Percentiles rank a stretch among this genome's conserved stretches.
phyloP scores from a whole-genome alignment of 768 basidiomycete genomes.

The Auricularia cornea region DNA sequence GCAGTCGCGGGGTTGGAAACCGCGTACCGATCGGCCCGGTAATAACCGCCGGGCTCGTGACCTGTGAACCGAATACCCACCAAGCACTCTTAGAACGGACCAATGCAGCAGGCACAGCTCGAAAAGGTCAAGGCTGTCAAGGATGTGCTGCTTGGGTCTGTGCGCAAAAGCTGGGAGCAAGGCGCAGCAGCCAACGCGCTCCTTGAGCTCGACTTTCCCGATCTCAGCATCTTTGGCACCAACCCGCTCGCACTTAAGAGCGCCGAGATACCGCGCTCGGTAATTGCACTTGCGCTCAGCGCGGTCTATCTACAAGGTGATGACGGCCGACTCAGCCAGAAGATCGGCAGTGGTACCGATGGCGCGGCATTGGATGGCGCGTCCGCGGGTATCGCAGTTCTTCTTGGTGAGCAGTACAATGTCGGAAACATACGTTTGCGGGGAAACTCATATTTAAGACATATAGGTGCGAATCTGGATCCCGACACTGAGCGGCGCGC shows the following conservation, averaged over 20 bases:
- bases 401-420: not conserved
- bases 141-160: not conserved
- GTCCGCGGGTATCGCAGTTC: not conserved
- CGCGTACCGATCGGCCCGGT: too few relatives aligned
- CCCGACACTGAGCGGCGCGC: not conserved
- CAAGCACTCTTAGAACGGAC: too few relatives aligned
- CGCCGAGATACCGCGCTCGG: not conserved
- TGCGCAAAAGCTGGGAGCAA: slow-evolving; percentile 4
- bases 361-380: slow-evolving; percentile 6
- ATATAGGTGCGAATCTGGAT: not conserved
- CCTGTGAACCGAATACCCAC: too few relatives aligned
- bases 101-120: not conserved
- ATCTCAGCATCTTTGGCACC: not conserved
- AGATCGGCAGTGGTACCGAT: slow-evolving; percentile 2
- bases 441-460: not conserved
- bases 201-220: slow-evolving; percentile 3
- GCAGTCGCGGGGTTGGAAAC: too few relatives aligned
- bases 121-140: not conserved
- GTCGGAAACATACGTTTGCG: too few relatives aligned
- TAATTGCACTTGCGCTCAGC: slow-evolving; percentile 1
- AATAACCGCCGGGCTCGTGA: too few relatives aligned
- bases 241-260: not conserved
- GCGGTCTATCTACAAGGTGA: not conserved
- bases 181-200: slow-evolving; percentile 3
- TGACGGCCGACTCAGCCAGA: slow-evolving; percentile 3